Base-by-base conservation (phyloP, 108 stramenopile genomes). In the Cylindrotheca fusiformis region DNA sequence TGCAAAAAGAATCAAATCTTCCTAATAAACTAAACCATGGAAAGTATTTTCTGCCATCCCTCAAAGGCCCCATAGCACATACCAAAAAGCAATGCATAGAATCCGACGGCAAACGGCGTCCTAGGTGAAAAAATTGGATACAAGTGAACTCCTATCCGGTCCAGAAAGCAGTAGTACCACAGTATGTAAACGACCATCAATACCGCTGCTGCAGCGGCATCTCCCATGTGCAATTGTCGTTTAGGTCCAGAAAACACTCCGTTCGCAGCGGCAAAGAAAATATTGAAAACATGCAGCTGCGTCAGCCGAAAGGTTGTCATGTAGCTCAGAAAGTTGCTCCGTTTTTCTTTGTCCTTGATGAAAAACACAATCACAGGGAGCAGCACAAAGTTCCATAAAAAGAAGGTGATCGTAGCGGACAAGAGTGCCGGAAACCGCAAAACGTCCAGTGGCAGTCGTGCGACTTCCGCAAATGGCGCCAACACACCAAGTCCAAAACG, bases 361-460 rank as follows among this genome's bases (percentile, higher is more conserved):
- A 75, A 36, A 36, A 88, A 68, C 33, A 20, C 4, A 26, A 85
- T 70, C 28, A 71, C 72, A 2, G 93, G 93, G 21, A 88, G 47
- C 8, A 94, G 60, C 12, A 87, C 72, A 60, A 88, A 76, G 58
- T 94, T 94, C 93, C 93, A 94, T 19, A 94, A 71, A 8, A 69
- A 45, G 60, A 87, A 87, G 4, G 86, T 87, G 12, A 85, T 69
- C 21, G 77, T 76, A 25, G 83, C 79, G 2, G 83, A 81, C 0
- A 83, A 67, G 22, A 88, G 56, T 17, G 75, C 79, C 12, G 87
- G 88, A 61, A 89, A 89, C 26, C 87, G 66, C 28, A 80, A 31
- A 28, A 76, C 28, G 33, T 85, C 85, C 26, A 76, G 58, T 32
- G 72, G 55, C 55, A 75, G 26, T 10, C 69, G 65, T 12, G 64